Conservation (phyloP, 2,329 filamentous ascomycete genomes). For the Penicillium sp. region DNA sequence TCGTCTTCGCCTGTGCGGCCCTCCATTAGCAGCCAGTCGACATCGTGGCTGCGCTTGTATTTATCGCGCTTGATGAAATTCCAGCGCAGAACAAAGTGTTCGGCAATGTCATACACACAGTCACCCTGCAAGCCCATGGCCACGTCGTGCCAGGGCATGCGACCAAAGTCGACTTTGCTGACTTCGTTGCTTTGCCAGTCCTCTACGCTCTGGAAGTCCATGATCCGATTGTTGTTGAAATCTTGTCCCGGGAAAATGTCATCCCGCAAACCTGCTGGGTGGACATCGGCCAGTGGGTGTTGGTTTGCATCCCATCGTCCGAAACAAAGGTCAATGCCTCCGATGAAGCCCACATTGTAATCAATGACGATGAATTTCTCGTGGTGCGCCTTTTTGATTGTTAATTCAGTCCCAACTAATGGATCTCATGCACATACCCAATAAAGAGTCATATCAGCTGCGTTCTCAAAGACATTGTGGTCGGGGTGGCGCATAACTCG, state of each 20-base stretch:
- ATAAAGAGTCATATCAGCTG: constrained; percentile 93
- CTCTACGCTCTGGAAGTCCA: constrained; percentile 89
- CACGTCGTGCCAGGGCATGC: constrained; percentile 99
- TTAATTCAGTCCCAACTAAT: constrained; percentile 5
- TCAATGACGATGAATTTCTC: constrained; percentile 97
- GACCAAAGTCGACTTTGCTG: constrained; percentile 83
- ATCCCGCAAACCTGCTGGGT: constrained; percentile 75
- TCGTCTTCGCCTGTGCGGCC: constrained; percentile 76
- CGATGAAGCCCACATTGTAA: constrained; percentile 86
- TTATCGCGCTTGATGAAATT: constrained; percentile 97
- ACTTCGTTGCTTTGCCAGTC: constrained; percentile 94
- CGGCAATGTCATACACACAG: constrained; percentile 88
- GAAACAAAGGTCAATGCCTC: constrained; percentile 92
- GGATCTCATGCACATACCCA: constrained; percentile 54
- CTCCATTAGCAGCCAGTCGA: constrained; percentile 80
- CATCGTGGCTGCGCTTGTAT: constrained; percentile 83
- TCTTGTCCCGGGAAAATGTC: constrained; percentile 95
- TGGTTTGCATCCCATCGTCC: constrained; percentile 89
- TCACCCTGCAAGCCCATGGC: constrained; percentile 88
- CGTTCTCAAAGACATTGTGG: constrained; percentile 92
- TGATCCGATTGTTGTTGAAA: constrained; percentile 95
- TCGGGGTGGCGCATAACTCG: constrained; percentile 86
- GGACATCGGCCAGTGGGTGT: constrained; percentile 81
- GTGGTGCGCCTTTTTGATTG: constrained; percentile 67
- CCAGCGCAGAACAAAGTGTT: constrained; percentile 93